Conservation (phyloP, 179 eudicot species). For the Amaranthus tricolor region DNA sequence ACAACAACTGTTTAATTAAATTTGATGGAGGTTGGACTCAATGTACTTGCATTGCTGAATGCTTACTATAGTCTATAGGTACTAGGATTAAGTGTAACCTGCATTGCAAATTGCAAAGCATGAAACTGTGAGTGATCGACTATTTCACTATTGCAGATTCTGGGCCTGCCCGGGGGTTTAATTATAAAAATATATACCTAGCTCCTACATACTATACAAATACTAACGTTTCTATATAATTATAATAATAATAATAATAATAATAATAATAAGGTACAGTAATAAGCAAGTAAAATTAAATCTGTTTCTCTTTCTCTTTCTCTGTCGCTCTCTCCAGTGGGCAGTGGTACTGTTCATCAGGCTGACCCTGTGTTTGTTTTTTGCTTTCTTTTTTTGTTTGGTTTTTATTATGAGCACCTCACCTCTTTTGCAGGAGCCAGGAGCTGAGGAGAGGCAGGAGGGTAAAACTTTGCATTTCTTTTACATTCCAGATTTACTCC, state of each 20-base stretch:
- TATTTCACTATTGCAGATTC: not conserved
- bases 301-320: not conserved
- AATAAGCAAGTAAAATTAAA: not conserved
- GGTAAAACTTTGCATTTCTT: slow-evolving; percentile 6
- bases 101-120: too few species aligned
- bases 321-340: slow-evolving; percentile 2
- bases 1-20: too few species aligned
- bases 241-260: too few species aligned
- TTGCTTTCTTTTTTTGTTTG: slow-evolving; percentile 7
- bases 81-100: too few species aligned
- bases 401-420: not conserved
- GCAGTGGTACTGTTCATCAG: not conserved
- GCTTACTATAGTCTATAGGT: too few species aligned
- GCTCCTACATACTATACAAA: too few species aligned
- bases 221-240: too few species aligned
- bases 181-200: too few species aligned
- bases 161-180: not conserved
- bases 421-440: not conserved
- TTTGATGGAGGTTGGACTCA: slow-evolving; percentile 13
- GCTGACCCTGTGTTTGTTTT: not conserved
- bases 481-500: slow-evolving; percentile 13
- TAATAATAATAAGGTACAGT: too few species aligned
- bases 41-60: not conserved
- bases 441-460: slow-evolving; percentile 5
- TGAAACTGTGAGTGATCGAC: too few species aligned